Percentiles rank a stretch among this genome's conserved stretches.
Conservation (phyloP, 805 yeast species). For the Candida maris region DNA sequence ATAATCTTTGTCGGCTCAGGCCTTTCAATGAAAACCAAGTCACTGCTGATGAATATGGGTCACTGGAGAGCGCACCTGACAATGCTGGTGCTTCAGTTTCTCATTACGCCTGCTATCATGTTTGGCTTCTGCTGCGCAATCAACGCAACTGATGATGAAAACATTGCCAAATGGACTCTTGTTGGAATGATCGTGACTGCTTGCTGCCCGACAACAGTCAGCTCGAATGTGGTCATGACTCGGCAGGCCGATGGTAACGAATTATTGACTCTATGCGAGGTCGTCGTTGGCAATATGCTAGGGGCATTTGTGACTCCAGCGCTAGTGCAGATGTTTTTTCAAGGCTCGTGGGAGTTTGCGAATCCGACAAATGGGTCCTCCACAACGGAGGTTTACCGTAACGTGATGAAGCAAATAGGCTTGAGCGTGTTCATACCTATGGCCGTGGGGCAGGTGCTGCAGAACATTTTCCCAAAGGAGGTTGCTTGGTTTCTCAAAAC, state of each 20-base stretch:
- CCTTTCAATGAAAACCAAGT: slow-evolving; percentile 64
- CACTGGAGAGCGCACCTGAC: slow-evolving; percentile 84
- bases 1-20: slow-evolving; percentile 81
- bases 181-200: slow-evolving; percentile 82
- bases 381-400: slow-evolving; percentile 56
- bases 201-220: slow-evolving; percentile 87
- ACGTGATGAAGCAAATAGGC: slow-evolving; percentile 87
- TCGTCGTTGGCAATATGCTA: slow-evolving; percentile 74
- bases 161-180: slow-evolving; percentile 72
- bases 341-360: slow-evolving; percentile 66
- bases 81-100: slow-evolving; percentile 62
- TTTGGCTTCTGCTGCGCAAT: slow-evolving; percentile 73
- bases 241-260: slow-evolving; percentile 81
- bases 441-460: slow-evolving; percentile 83
- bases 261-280: slow-evolving; percentile 71
- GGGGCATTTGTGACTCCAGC: slow-evolving; percentile 92
- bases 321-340: slow-evolving; percentile 64
- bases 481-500: slow-evolving; percentile 56
- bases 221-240: slow-evolving; percentile 92
- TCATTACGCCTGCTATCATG: slow-evolving; percentile 48
- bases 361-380: slow-evolving; percentile 65
- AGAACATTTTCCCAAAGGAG: slow-evolving; percentile 63
- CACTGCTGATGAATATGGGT: slow-evolving; percentile 55
- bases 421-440: slow-evolving; percentile 75
- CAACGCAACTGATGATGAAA: slow-evolving; percentile 48